Conservation (phyloP, 1,284 basidiomycete species). For the Ustilago trichophora region DNA sequence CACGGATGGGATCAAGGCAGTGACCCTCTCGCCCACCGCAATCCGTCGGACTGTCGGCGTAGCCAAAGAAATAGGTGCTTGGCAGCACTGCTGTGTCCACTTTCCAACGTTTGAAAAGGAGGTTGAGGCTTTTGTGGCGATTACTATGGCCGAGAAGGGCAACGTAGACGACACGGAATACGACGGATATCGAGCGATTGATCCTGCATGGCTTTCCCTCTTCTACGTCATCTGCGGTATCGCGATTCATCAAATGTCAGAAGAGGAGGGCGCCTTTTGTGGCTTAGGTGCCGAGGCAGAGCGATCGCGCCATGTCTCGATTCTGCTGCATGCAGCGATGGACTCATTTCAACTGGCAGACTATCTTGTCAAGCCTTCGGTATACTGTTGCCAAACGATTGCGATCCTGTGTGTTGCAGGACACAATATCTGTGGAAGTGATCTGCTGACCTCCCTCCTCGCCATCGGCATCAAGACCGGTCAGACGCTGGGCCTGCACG, state of each 20-base stretch:
- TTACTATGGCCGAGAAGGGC: constrained; percentile 13
- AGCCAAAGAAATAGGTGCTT: constrained; percentile 45
- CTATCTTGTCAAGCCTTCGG: constrained; percentile 42
- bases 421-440: constrained; percentile 51
- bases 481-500: constrained; percentile 46
- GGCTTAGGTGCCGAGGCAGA: constrained; percentile 19
- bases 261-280: constrained; percentile 32
- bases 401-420: constrained; percentile 50
- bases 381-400: constrained; percentile 49
- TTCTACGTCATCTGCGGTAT: constrained; percentile 49
- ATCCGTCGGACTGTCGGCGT: constrained; percentile 30
- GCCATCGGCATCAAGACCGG: constrained; percentile 53
- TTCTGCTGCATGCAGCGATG: constrained; percentile 40
- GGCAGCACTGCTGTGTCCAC: constrained; percentile 53
- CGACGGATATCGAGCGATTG: constrained; percentile 32
- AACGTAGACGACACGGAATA: background rate
- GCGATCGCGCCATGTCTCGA: constrained; percentile 20
- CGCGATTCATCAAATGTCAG: constrained; percentile 51
- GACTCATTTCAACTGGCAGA: constrained; percentile 41
- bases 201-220: constrained; percentile 47
- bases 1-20: constrained; percentile 27
- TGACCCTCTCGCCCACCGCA: constrained; percentile 8
- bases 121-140: constrained; percentile 31
- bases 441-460: constrained; percentile 44
- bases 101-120: constrained; percentile 47